Conservation (phyloP, 495 filamentous ascomycete species). For the Penicillium flavigenum region DNA sequence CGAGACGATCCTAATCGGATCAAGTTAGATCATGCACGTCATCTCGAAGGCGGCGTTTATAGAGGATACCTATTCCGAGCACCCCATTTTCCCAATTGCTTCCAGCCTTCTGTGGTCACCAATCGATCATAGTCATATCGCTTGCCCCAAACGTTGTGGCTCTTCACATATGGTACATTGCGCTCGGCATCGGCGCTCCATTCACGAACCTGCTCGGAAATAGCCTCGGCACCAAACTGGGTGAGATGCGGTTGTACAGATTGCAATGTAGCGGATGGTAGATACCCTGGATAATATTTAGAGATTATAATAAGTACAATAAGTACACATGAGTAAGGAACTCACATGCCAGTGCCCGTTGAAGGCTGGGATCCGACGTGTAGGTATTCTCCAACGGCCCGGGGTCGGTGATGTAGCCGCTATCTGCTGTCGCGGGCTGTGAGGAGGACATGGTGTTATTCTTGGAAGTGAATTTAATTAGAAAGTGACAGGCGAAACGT, state of each 20-base stretch:
- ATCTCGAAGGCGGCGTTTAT: neutral
- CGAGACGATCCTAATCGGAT: conserved; percentile 34
- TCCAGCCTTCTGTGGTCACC: conserved; percentile 46
- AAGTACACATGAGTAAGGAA: neutral
- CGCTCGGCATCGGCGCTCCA: conserved; percentile 41
- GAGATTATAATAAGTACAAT: neutral
- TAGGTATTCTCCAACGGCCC: conserved; percentile 33
- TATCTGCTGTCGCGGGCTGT: conserved; percentile 34
- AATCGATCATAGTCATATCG: conserved; percentile 41
- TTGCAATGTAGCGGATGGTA: conserved; percentile 23
- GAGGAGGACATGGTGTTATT: conserved; percentile 1
- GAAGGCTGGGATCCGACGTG: conserved; percentile 34
- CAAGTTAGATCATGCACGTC: conserved; percentile 2
- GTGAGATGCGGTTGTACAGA: conserved; percentile 25
- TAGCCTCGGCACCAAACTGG: conserved; percentile 34
- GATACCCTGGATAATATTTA: conserved; percentile 29
- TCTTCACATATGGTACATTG: conserved; percentile 40
- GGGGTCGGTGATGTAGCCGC: conserved; percentile 34
- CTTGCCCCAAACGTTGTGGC: conserved; percentile 40
- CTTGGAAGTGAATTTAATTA: neutral
- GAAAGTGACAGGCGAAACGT: neutral
- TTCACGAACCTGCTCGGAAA: conserved; percentile 33
- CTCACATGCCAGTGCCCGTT: conserved; percentile 30
- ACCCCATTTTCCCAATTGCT: conserved; percentile 39
- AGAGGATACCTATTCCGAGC: conserved; percentile 26